Conservation (phyloP, 78 protist genomes). For the Dictyostelium brefeldianum region DNA sequence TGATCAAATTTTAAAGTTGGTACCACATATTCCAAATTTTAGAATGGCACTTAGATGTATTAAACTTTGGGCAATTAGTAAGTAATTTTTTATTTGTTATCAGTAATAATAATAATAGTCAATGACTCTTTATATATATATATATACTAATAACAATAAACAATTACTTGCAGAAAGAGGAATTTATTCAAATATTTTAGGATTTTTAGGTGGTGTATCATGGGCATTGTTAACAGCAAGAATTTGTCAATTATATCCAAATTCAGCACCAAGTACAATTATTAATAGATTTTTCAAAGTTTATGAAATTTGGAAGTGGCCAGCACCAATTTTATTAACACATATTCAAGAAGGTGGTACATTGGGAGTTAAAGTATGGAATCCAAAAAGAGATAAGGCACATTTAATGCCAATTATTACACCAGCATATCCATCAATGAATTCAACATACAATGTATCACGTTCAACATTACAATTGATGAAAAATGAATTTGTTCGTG, state of each 20-base stretch:
- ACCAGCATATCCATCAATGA: slow-evolving; percentile 98
- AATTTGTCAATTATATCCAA: slow-evolving; percentile 97
- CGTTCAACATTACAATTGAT: slow-evolving; percentile 89
- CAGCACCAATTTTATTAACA: slow-evolving; percentile 71
- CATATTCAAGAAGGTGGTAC: slow-evolving; percentile 72
- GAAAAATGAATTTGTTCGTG: slow-evolving; percentile 92
- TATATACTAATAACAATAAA: too few relatives aligned
- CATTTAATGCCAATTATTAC: slow-evolving; percentile 97
- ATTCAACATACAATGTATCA: slow-evolving; percentile 94
- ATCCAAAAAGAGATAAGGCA: slow-evolving; percentile 81
- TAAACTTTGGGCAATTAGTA: slow-evolving; percentile 96
- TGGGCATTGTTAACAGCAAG: slow-evolving; percentile 97
- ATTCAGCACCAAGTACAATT: slow-evolving; percentile 89
- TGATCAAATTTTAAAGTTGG: slow-evolving; percentile 90
- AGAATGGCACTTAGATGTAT: slow-evolving; percentile 93
- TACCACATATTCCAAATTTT: slow-evolving; percentile 93
- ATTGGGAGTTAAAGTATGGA: slow-evolving; percentile 81
- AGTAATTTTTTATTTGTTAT: background rate
- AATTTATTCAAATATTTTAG: slow-evolving; percentile 93
- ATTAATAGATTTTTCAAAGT: slow-evolving; percentile 94
- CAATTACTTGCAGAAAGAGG: slow-evolving; percentile 85
- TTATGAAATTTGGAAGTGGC: slow-evolving; percentile 90
- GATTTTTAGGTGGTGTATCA: slow-evolving; percentile 97
- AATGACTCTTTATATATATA: too few relatives aligned
- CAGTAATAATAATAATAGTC: background rate